Base-by-base conservation (phyloP, 1,284 basidiomycete species). In the Acaromyces ingoldii region DNA sequence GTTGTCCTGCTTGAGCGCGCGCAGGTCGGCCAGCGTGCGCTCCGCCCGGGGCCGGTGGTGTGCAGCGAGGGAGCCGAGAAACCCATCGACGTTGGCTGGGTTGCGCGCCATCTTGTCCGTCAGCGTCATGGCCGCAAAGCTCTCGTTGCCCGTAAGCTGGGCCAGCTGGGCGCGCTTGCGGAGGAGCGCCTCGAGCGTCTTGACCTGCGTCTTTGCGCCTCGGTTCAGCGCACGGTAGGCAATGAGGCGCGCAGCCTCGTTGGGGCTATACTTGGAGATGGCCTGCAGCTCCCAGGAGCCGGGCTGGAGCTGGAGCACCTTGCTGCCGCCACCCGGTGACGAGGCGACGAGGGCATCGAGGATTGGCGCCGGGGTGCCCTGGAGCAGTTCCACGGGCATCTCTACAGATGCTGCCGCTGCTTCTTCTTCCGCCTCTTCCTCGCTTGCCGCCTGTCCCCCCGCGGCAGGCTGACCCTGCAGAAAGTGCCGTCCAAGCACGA, bases 401-500 rank as follows among this genome's bases (percentile, higher is more conserved):
- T 25, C 43, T 37, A 45, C 11, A n/a, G n/a, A n/a, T n/a, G n/a
- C n/a, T n/a, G n/a, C n/a, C n/a, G n/a, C n/a, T 4, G 25, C 26
- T 11, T 40, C 37, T 13, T 43, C 41, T 25, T 24, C 22, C 7
- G 28, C 15, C 15, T 43, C 41, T 22, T 43, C 15, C 21, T n/a
- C 38, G 22, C 19, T 9, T 28, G 25, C 26, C 25, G 25, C 28
- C 17, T 47, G 26, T 19, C 31, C 11, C 29, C 29, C 29, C 7
- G 29, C n/a, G n/a, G n/a, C n/a, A n/a, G n/a, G n/a, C 21, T 21
- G 22, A 1, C 28, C 62, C 48, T 84, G 83, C 50, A 93, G 80
- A 70, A 97, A 97, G 51, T 85, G 81, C 11, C 92, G 83, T 5
- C 91, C 91, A 6, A 96, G 84, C 0, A 85, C 80, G n/a, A 95